phyloP scores from a whole-genome alignment of 208 protist genomes.

The Trypanosoma caninum region DNA sequence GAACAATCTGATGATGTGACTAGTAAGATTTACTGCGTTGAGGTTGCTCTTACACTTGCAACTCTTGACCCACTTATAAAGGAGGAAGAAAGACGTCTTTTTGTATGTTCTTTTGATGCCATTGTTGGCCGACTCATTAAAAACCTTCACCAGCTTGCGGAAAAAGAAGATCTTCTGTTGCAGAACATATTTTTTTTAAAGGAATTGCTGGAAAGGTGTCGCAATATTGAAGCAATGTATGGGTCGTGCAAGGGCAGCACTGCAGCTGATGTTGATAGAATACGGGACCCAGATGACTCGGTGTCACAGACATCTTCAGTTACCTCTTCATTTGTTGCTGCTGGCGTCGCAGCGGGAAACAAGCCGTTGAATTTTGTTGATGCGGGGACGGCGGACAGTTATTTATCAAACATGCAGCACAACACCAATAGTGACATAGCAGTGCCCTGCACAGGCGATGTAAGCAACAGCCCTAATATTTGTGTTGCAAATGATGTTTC shows the following conservation, averaged over 20 bases:
- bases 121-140: constrained; percentile 42
- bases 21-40: constrained; percentile 58
- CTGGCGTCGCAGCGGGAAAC: no score
- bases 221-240: constrained; percentile 23
- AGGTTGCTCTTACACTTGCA: constrained; percentile 66
- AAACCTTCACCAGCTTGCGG: constrained; percentile 37
- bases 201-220: constrained; percentile 44
- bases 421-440: no score
- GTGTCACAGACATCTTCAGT: background rate
- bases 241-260: constrained; percentile 1
- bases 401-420: no score
- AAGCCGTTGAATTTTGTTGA: background rate
- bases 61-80: constrained; percentile 65
- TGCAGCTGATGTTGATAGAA: background rate
- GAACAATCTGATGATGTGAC: constrained; percentile 28
- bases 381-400: background rate
- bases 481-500: no score
- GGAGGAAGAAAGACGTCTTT: constrained; percentile 56
- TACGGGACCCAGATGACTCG: background rate
- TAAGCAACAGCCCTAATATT: no score
- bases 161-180: constrained; percentile 31
- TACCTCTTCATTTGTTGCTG: background rate
- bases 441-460: no score
- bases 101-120: constrained; percentile 67
- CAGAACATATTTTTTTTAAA: constrained; percentile 37